These are phyloP conservation scores for Penicillium hordei DNA, from an alignment of 2,329 filamentous ascomycete genomes.

Conservation along the genomic window DNA sequence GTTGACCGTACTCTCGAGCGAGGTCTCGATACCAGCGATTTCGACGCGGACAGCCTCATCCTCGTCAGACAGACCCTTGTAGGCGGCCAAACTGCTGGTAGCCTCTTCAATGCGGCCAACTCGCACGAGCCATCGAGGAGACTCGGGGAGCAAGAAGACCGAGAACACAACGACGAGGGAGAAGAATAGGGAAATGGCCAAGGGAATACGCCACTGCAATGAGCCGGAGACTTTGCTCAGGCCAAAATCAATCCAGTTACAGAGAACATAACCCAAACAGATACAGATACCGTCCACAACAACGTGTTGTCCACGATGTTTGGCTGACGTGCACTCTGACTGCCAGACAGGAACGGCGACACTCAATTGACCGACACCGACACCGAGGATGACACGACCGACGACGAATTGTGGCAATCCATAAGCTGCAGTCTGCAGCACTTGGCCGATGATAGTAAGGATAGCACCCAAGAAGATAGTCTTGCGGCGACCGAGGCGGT, in stretches of 20 bases:
- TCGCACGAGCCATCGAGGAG: slow-evolving; percentile 32
- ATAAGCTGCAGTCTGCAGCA: slow-evolving; percentile 48
- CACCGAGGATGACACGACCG: slow-evolving; percentile 51
- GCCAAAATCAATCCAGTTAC: slow-evolving; percentile 37
- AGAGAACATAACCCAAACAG: slow-evolving; percentile 28
- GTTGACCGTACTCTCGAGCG: slow-evolving; percentile 44
- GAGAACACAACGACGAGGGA: slow-evolving; percentile 23
- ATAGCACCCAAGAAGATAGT: slow-evolving; percentile 47
- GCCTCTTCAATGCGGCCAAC: slow-evolving; percentile 41
- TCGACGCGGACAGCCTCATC: slow-evolving; percentile 45
- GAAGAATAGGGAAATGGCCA: slow-evolving; percentile 27
- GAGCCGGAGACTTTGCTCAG: slow-evolving; percentile 17
- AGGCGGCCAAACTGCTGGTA: slow-evolving; percentile 25
- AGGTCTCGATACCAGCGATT: slow-evolving; percentile 51
- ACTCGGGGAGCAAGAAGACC: slow-evolving; percentile 26
- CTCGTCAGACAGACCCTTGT: slow-evolving; percentile 48
- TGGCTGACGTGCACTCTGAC: slow-evolving; percentile 49
- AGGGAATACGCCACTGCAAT: slow-evolving; percentile 26
- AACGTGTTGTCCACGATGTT: slow-evolving; percentile 50
- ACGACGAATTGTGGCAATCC: slow-evolving; percentile 49
- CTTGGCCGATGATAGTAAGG: slow-evolving; percentile 48
- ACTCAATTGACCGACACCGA: slow-evolving; percentile 51
- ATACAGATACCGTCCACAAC: slow-evolving; percentile 51
- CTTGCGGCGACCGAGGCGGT: slow-evolving; percentile 48
- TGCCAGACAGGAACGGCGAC: slow-evolving; percentile 53